These are phyloP conservation scores for Lactarius quietus DNA, from an alignment of 768 basidiomycete genomes.

Conservation along the genomic window DNA sequence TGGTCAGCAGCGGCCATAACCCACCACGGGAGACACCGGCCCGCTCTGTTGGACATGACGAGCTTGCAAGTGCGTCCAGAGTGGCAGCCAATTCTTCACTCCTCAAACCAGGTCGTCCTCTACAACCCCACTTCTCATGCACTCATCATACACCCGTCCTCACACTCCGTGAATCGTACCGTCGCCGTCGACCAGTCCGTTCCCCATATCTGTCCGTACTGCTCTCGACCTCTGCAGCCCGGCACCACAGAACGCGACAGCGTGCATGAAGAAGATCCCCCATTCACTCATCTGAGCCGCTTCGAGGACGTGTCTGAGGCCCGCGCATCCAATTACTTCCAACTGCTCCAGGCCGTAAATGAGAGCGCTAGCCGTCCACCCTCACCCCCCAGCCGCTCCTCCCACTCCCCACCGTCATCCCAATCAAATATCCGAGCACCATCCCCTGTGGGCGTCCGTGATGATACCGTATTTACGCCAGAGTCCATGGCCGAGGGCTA, in stretches of 20 bases:
- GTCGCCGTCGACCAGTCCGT: neutral
- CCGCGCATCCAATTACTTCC: conserved; percentile 76
- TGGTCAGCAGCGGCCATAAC: neutral
- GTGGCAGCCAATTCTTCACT: conserved; percentile 80
- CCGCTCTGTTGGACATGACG: neutral
- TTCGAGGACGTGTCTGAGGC: conserved; percentile 33
- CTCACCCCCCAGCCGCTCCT: conserved; percentile 38
- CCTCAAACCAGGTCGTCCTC: conserved; percentile 82
- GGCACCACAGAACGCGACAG: conserved; percentile 32
- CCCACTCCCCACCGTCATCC: conserved; percentile 26
- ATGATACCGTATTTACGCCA: conserved; percentile 47
- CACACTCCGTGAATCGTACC: conserved; percentile 8
- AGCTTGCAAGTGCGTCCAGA: neutral
- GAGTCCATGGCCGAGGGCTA: conserved; percentile 89
- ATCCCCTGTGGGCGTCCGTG: conserved; percentile 1
- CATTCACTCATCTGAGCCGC: conserved; percentile 11
- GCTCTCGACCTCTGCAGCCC: conserved; percentile 55
- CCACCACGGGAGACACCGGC: neutral
- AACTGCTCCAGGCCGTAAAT: conserved; percentile 68
- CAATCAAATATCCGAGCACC: conserved; percentile 31
- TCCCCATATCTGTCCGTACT: conserved; percentile 60
- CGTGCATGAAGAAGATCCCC: conserved; percentile 33
- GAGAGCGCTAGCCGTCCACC: conserved; percentile 55
- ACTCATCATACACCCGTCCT: conserved; percentile 51
- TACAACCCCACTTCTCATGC: conserved; percentile 87